Percentiles rank a stretch among this genome's conserved stretches.
Evolutionary conservation across 768 basidiomycete genomes (phyloP).

Genomic region (Cystobasidium onofrii): DNA sequence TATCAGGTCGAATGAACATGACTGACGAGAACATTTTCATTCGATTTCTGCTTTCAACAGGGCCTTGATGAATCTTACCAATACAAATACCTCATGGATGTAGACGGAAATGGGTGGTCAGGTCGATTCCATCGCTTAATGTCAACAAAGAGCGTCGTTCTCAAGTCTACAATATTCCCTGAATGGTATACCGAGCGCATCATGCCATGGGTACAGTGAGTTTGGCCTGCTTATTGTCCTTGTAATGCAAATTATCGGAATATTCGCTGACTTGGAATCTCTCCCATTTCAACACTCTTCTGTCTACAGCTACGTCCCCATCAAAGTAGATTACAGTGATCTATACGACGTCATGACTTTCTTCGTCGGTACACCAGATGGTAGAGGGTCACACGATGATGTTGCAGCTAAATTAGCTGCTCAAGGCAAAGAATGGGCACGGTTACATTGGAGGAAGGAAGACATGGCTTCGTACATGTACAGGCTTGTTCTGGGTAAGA

Average conservation of each 20-base stretch:
- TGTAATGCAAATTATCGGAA: background rate
- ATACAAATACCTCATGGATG: conserved; percentile 38
- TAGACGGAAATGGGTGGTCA: conserved; percentile 38
- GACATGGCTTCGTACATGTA: conserved; percentile 34
- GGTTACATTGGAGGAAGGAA: conserved; percentile 33
- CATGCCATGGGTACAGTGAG: conserved; percentile 37
- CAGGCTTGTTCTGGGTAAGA: background rate
- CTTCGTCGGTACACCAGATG: conserved; percentile 39
- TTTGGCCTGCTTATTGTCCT: background rate
- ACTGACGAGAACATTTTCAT: background rate
- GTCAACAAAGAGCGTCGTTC: conserved; percentile 67
- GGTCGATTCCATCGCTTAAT: conserved; percentile 53
- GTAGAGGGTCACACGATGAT: conserved; percentile 32
- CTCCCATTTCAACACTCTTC: background rate
- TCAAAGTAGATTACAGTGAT: conserved; percentile 41
- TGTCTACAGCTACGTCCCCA: conserved; percentile 35
- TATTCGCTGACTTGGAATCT: conserved; percentile 30
- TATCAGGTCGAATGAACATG: background rate
- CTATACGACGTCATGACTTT: conserved; percentile 38
- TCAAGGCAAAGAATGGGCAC: conserved; percentile 35
- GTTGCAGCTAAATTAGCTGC: conserved; percentile 33
- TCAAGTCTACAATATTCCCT: conserved; percentile 40
- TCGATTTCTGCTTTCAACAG: background rate
- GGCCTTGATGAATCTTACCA: conserved; percentile 40
- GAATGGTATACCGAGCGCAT: conserved; percentile 39